Base-by-base conservation (phyloP, 768 basidiomycete species). In the Leucogyrophana mollusca region DNA sequence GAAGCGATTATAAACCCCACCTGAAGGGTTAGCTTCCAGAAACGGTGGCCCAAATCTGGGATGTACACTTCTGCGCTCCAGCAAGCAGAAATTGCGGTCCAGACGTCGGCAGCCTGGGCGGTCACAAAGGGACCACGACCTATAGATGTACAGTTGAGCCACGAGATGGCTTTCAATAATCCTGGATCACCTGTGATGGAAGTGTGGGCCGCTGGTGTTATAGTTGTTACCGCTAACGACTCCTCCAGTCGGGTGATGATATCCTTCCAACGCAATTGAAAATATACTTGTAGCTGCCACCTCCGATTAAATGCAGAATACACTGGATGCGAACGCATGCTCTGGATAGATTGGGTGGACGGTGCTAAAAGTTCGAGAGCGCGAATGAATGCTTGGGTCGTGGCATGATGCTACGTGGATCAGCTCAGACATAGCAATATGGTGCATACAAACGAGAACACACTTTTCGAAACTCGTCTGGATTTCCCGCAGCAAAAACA, bases 221-320 rank as follows among this genome's bases (percentile, higher is more conserved):
- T 59, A 34, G 65, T 66, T 18, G 70, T 64, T 16, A 59, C 57
- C 14, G 66, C 59, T 11, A 98, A 67, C 2, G 70, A 66, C 10
- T 85, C 83, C 67, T 99, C 96, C 13, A 96, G 68, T 40, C 72
- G 74, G 1, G 77, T 69, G 0, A 94, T 82, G 42, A 95, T 89
- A 59, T 96, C 95, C 66, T 96, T 96, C 92, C 94, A 95, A 35
- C 95, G 79, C 50, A 99, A 72, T 59, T 99, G 96, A 64, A 95
- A 98, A 62, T 98, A 98, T 8, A 98, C 88, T 1, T 92, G 90
- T 3, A 99, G 77, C 61, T 98, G 96, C 94, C 96, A 99, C 27
- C 93, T 79, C 50, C 80, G 76, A 59, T 87, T 81, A 59, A 98
- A 96, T 1, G 82, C 66, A 18, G 58, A 52, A 61, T 85, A 95